Evolutionary conservation across 331 rosid genomes (phyloP).

Genomic region (Quercus phellos): DNA sequence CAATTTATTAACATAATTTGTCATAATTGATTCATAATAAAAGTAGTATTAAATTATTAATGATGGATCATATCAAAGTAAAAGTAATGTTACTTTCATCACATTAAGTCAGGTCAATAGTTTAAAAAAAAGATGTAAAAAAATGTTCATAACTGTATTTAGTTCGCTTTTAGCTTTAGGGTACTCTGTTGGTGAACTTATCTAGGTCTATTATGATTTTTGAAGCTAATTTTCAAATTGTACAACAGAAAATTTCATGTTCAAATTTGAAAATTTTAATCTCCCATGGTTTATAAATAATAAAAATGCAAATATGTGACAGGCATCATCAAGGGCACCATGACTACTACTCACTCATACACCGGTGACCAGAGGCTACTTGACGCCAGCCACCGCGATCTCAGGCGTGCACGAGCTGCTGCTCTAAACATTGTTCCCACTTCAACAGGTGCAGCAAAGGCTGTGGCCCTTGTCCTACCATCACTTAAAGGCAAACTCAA

Average conservation of each 20-base stretch:
- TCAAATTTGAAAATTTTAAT: no score
- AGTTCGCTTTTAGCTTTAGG: no score
- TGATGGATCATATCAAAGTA: fast-evolving
- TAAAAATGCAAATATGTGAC: background rate
- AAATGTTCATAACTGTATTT: no score
- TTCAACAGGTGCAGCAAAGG: slow-evolving; percentile 99
- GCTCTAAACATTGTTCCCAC: slow-evolving; percentile 97
- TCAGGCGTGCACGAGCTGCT: slow-evolving; percentile 91
- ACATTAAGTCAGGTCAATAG: fast-evolving
- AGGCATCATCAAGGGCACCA: slow-evolving; percentile 95
- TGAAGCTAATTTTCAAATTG: no score
- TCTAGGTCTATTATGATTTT: no score
- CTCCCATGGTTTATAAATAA: no score
- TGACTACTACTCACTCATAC: slow-evolving; percentile 98
- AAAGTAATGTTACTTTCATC: no score
- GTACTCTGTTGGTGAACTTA: no score
- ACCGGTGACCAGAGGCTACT: slow-evolving; percentile 97
- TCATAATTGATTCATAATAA: no score
- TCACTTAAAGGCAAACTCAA: slow-evolving; percentile 89
- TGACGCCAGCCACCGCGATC: slow-evolving; percentile 98
- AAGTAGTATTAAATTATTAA: no score
- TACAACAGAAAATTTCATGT: background rate
- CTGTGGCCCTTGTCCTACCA: slow-evolving; percentile 92
- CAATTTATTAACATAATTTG: no score
- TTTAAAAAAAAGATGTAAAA: no score